Evolutionary conservation across 768 basidiomycete species (phyloP), one percentile per base, ranked within the genome.

Genomic region (Tulasnella sp.): DNA sequence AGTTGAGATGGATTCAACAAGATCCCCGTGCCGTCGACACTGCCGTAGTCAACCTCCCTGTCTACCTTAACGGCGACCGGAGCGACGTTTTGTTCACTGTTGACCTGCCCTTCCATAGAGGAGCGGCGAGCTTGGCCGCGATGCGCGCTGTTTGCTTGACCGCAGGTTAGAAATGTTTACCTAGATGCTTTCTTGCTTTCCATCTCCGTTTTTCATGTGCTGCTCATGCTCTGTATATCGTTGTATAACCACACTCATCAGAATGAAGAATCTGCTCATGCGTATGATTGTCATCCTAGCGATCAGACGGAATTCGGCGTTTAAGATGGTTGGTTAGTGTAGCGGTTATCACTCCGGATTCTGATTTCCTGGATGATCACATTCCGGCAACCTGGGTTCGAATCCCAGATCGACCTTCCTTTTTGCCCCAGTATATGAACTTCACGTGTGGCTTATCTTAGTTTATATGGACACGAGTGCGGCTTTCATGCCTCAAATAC

Each of bases 111-210:
- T 84, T 90, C 62, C 84, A 84, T 59, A 75, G 69, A 60, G 76
- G 74, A 39, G 80, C 81, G 0, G 76, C 80, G 29, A 74, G 82
- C 35, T 68, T 88, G 62, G 86, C 90, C 9, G 81, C 88, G 27
- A 92, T 87, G 72, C 74, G 91, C 46, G 91, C 90, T 7, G 86
- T 92, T 42, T 96, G 91, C 70, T 73, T 97, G 64, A 91, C 87
- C 6, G 90, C 91, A 37, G 81, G 84, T 42, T 54, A 48, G 41
- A 48, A 15, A n/a, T 29, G 34, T n/a, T 15, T 25, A 25, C 25
- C 25, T 32, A 25, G 15, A 31, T 31, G 27, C 17, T 48, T 25
- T 31, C 46, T 12, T 48, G 29, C 8, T 9, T 32, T 48, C 11
- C 12, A 32, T 31, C 29, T 15, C 15, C 46, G 15, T 48, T 15